Evolutionary conservation across 2,329 filamentous ascomycete genomes (phyloP).

Genomic region (Didymella sp.): DNA sequence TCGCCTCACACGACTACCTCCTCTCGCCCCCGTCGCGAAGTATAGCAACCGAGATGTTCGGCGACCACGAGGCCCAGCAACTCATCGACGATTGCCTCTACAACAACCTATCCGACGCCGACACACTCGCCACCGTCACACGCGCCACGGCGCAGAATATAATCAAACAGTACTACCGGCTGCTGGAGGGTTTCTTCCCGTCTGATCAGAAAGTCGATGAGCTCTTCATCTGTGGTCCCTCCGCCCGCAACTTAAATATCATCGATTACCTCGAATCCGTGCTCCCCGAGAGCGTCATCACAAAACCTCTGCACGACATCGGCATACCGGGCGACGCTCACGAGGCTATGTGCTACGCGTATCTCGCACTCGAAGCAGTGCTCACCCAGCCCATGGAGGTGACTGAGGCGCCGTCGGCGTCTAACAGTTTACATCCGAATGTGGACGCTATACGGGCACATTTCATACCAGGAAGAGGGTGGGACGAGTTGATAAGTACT

Average conservation of each 20-base stretch:
- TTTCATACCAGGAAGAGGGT: slow-evolving; percentile 24
- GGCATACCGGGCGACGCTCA: slow-evolving; percentile 65
- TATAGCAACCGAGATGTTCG: slow-evolving; percentile 66
- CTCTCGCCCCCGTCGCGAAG: slow-evolving; percentile 61
- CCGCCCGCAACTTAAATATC: slow-evolving; percentile 66
- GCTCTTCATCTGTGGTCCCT: slow-evolving; percentile 68
- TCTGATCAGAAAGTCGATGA: slow-evolving; percentile 56
- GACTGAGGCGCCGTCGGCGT: neutral
- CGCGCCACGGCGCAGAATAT: slow-evolving; percentile 66
- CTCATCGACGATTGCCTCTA: slow-evolving; percentile 58
- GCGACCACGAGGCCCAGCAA: slow-evolving; percentile 62
- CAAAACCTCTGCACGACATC: slow-evolving; percentile 62
- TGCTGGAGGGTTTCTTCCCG: slow-evolving; percentile 49
- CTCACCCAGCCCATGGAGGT: slow-evolving; percentile 16
- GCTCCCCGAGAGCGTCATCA: slow-evolving; percentile 59
- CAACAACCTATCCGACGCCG: slow-evolving; percentile 57
- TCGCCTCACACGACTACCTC: slow-evolving; percentile 59
- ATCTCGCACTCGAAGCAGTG: slow-evolving; percentile 65
- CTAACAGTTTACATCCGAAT: neutral
- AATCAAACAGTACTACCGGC: slow-evolving; percentile 58
- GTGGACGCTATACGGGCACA: slow-evolving; percentile 14
- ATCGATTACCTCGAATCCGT: slow-evolving; percentile 58
- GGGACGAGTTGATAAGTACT: slow-evolving; percentile 19
- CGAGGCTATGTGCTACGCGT: slow-evolving; percentile 67
- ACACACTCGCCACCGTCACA: slow-evolving; percentile 66